Conservation (phyloP, 2,329 filamentous ascomycete genomes). For the Polychaeton citri region DNA sequence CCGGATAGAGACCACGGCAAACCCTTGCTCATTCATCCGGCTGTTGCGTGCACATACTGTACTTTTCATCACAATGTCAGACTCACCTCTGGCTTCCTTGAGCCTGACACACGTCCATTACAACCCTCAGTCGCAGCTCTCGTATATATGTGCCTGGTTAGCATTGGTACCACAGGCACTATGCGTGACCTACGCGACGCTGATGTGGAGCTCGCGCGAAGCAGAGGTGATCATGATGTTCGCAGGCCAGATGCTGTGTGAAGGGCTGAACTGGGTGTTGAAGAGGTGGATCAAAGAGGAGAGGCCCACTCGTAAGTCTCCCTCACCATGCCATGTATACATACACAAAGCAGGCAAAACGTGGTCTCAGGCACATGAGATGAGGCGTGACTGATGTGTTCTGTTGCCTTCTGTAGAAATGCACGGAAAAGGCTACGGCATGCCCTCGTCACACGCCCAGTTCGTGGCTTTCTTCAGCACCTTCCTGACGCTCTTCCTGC, state of each 20-base stretch:
- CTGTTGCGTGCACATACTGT: too few relatives aligned
- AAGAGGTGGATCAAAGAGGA: constrained; percentile 91
- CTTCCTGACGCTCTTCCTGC: constrained; percentile 70
- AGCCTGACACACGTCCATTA: constrained; percentile 95
- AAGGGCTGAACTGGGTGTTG: constrained; percentile 75
- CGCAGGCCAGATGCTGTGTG: constrained; percentile 79
- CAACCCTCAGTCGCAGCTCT: constrained; percentile 76
- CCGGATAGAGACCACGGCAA: too few relatives aligned
- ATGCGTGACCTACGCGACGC: constrained; percentile 75
- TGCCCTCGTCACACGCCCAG: constrained; percentile 92
- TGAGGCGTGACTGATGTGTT: background rate
- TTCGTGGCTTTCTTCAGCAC: constrained; percentile 87
- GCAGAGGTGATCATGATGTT: constrained; percentile 83
- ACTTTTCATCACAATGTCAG: constrained; percentile 36
- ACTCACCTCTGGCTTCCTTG: constrained; percentile 63
- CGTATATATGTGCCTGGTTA: constrained; percentile 82
- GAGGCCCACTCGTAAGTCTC: constrained; percentile 56
- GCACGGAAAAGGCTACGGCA: constrained; percentile 88
- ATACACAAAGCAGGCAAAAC: background rate
- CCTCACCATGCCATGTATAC: background rate
- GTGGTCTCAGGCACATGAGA: background rate
- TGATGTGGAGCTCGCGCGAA: constrained; percentile 86
- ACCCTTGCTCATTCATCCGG: too few relatives aligned
- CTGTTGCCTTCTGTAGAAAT: constrained; percentile 41
- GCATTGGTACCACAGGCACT: constrained; percentile 87